Base-by-base conservation (phyloP, 305 asterid species). In the Fraxinus latifolia region DNA sequence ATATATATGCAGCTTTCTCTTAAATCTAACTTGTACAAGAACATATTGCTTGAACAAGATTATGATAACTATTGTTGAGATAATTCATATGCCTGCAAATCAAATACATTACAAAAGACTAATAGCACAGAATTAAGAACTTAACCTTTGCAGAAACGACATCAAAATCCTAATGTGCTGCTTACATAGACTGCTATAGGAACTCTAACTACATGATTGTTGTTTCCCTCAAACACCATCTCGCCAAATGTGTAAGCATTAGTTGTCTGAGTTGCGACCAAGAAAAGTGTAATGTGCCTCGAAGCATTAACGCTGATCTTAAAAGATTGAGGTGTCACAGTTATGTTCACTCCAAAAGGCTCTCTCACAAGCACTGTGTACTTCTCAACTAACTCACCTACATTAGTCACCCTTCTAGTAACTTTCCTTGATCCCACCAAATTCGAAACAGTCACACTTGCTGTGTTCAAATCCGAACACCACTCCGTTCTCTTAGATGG, bases 391-490 rank as follows among this genome's bases (percentile, higher is more conserved):
- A 42, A 81, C 25, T 77, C 87, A 0, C 88, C 96, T 0, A 89
- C 96, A 37, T 89, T 90, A 0, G 90, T 90, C 39, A 90, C 94
- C 81, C 82, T 85, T 78, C 92, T 84, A 0, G 76, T 53, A 80
- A 90, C 90, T 81, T 75, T 88, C 78, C 94, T 89, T 27, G 90
- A 86, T 27, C 94, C 96, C 6, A 86, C 85, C 84, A 90, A 82
- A 80, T 87, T 89, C 0, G 96, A 90, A 53, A 90, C 82, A 2
- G 91, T 89, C 84, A 92, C 90, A 39, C 94, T 90, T 2, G 94
- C 82, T 4, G 84, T 82, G 87, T 90, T 92, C 86, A 92, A 80
- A 78, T 90, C 92, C 7, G 94, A 92, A 82, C 94, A 86, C 96
- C 91, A 87, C 42, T 77, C 80, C 9, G 53, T 81, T 71, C 73